Evolutionary conservation across 78 protist genomes (phyloP).

Genomic region (Mastigamoeba balamuthi): DNA sequence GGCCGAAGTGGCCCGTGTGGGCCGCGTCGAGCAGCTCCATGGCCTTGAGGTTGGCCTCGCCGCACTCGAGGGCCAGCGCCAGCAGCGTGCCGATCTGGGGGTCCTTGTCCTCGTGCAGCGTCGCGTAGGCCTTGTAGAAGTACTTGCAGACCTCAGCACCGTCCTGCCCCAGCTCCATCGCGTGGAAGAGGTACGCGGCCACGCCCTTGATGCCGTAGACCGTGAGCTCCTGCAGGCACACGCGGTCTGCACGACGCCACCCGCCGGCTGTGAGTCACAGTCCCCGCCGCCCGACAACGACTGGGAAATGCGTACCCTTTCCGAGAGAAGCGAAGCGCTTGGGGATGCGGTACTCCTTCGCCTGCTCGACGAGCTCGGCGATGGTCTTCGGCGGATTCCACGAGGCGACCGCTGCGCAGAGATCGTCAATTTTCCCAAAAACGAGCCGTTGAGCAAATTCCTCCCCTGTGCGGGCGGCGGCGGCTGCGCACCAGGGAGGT

Average conservation of each 20-base stretch:
- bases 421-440: not conserved
- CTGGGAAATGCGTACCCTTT: not conserved
- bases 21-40: constrained; percentile 39
- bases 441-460: not conserved
- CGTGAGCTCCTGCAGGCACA: constrained; percentile 35
- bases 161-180: not conserved
- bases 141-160: not conserved
- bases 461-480: not conserved
- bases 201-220: constrained; percentile 64
- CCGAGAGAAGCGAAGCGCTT: not conserved
- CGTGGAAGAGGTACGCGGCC: constrained; percentile 59
- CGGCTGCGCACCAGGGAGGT: not conserved
- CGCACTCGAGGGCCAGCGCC: constrained; percentile 15
- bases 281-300: not conserved
- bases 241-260: not conserved
- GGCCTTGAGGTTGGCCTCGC: constrained; percentile 30
- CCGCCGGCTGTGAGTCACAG: not conserved
- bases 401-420: not conserved
- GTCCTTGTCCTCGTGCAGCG: not conserved
- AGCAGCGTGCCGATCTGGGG: not conserved
- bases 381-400: not conserved
- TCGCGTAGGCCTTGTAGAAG: not conserved
- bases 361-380: not conserved
- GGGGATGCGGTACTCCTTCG: not conserved
- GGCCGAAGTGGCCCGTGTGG: constrained; percentile 13